These are phyloP conservation scores for Tetracladium setigerum DNA, from an alignment of 495 filamentous ascomycete genomes.

Conservation along the genomic window DNA sequence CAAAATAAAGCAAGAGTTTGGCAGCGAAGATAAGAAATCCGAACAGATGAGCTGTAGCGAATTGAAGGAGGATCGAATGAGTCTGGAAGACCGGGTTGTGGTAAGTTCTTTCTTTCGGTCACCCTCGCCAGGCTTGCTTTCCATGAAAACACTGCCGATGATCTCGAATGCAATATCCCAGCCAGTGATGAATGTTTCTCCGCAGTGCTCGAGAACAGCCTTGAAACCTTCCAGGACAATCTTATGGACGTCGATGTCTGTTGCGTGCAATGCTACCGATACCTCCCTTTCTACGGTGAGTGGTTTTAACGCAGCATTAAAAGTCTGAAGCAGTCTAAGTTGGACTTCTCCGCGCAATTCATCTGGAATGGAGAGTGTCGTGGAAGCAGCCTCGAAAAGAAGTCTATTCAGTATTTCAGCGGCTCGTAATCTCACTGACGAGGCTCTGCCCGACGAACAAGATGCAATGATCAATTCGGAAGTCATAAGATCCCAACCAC, in stretches of 20 bases:
- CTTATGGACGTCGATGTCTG: constrained; percentile 75
- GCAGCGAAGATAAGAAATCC: constrained; percentile 78
- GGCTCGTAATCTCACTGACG: constrained; percentile 60
- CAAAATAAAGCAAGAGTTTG: constrained; percentile 68
- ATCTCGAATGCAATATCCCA: constrained; percentile 84
- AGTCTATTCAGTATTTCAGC: constrained; percentile 69
- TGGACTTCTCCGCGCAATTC: constrained; percentile 52
- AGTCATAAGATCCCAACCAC: constrained; percentile 70
- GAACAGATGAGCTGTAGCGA: constrained; percentile 90
- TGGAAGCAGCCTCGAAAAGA: constrained; percentile 54
- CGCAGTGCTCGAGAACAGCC: constrained; percentile 78
- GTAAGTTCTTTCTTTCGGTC: constrained; percentile 19
- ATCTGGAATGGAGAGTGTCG: constrained; percentile 37
- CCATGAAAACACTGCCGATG: constrained; percentile 73
- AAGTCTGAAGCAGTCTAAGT: constrained; percentile 58
- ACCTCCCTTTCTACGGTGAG: constrained; percentile 34
- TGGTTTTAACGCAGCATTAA: constrained; percentile 47
- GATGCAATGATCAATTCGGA: constrained; percentile 59
- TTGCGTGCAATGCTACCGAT: constrained; percentile 44
- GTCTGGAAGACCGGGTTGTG: constrained; percentile 56
- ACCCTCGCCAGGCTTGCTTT: constrained; percentile 22
- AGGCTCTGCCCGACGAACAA: constrained; percentile 42
- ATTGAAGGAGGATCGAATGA: constrained; percentile 78
- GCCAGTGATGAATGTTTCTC: constrained; percentile 70
- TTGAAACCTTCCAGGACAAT: constrained; percentile 75